Conservation (phyloP, 2,329 filamentous ascomycete genomes). For the Ophiostoma sp. region DNA sequence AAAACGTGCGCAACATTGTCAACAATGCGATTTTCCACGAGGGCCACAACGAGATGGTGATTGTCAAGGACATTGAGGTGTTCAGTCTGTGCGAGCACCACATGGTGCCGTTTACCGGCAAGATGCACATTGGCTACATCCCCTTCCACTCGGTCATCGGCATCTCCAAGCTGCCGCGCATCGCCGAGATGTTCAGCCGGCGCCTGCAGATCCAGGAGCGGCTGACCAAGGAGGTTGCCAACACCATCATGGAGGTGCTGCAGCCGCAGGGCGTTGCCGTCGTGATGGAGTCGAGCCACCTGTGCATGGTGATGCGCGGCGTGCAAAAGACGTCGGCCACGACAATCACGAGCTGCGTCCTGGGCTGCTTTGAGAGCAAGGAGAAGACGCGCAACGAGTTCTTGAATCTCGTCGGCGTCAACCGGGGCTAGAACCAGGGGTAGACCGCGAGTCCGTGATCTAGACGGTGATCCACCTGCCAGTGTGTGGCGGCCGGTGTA, state of each 20-base stretch:
- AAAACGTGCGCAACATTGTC: conserved; percentile 86
- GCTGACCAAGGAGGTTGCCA: conserved; percentile 89
- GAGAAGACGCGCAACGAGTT: conserved; percentile 97
- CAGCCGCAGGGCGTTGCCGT: conserved; percentile 93
- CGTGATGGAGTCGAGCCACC: conserved; percentile 92
- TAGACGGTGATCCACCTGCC: neutral
- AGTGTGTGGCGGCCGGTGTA: conserved; percentile 11
- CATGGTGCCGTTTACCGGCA: conserved; percentile 91
- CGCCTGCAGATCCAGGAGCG: conserved; percentile 94
- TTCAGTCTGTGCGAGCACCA: conserved; percentile 96
- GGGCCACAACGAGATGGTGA: conserved; percentile 93
- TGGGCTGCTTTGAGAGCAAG: conserved; percentile 89
- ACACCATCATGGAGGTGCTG: conserved; percentile 87
- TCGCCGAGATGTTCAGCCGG: conserved; percentile 94
- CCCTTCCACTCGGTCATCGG: conserved; percentile 87
- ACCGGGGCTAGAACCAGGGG: conserved; percentile 34
- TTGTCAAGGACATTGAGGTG: conserved; percentile 95
- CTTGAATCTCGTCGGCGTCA: conserved; percentile 68
- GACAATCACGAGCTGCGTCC: conserved; percentile 93
- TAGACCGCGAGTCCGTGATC: neutral
- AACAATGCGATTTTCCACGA: conserved; percentile 95
- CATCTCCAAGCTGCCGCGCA: conserved; percentile 88
- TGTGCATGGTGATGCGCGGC: conserved; percentile 99
- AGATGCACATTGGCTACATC: conserved; percentile 99
- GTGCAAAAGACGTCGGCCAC: conserved; percentile 83